These are phyloP conservation scores for Fusarium sp. DNA, from an alignment of 2,329 filamentous ascomycete species.

Conservation along the genomic window DNA sequence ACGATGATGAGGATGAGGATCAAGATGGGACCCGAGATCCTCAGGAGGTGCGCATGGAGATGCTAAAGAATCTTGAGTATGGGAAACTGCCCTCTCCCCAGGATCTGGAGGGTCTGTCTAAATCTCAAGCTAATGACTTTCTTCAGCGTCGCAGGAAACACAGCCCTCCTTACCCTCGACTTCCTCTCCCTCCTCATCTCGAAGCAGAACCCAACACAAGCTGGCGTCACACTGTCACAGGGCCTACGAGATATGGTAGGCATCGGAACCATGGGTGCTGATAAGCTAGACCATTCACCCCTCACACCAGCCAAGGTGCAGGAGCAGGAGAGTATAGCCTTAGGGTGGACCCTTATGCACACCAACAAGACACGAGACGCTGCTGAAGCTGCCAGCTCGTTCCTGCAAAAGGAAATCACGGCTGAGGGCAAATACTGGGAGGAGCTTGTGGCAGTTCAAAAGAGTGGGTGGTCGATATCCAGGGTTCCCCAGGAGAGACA, in stretches of 20 bases:
- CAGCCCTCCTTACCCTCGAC: conserved; percentile 80
- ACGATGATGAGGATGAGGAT: conserved; percentile 55
- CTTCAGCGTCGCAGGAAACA: conserved; percentile 62
- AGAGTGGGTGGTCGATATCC: conserved; percentile 89
- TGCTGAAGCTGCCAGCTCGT: conserved; percentile 78
- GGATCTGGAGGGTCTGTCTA: not conserved
- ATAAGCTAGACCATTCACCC: conserved; percentile 74
- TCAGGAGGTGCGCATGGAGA: conserved; percentile 68
- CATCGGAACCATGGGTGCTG: conserved; percentile 80
- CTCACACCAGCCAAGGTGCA: conserved; percentile 68
- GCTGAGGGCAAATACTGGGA: conserved; percentile 92
- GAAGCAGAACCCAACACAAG: conserved; percentile 82
- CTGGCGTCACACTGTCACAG: conserved; percentile 78
- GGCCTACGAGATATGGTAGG: conserved; percentile 79
- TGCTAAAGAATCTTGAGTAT: conserved; percentile 72
- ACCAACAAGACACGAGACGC: conserved; percentile 82
- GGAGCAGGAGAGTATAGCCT: conserved; percentile 70
- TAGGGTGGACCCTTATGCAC: conserved; percentile 84
- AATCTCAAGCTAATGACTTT: conserved; percentile 9
- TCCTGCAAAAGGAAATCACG: conserved; percentile 82
- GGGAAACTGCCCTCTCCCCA: conserved; percentile 35
- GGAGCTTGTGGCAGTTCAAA: conserved; percentile 84
- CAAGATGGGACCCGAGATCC: conserved; percentile 63
- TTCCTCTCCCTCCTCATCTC: conserved; percentile 87
- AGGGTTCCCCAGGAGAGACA: conserved; percentile 80